Evolutionary conservation across 768 basidiomycete species (phyloP).

Genomic region (Tricholoma matsutake): DNA sequence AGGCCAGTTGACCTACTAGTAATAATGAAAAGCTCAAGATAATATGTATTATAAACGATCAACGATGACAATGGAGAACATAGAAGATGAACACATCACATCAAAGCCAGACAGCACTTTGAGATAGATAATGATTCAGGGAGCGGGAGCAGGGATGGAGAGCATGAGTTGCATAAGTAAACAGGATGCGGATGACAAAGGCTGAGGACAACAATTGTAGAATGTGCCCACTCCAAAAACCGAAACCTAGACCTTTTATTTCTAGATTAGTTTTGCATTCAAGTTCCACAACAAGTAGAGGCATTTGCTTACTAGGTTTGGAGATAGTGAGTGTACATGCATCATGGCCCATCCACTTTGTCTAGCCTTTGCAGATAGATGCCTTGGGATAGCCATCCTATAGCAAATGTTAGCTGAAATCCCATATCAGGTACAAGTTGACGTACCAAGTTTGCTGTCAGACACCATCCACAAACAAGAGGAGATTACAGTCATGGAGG

Average conservation of each 20-base stretch:
- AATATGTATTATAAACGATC: neutral
- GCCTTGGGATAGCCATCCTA: conserved; percentile 3
- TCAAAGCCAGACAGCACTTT: neutral
- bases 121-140: neutral
- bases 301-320: no score
- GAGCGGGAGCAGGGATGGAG: conserved; percentile 1
- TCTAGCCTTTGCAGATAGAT: neutral
- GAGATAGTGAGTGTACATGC: neutral
- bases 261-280: no score
- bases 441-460: neutral
- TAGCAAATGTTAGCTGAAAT: conserved; percentile 6
- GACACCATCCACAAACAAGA: neutral
- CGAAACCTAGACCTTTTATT: no score
- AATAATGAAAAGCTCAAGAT: no score
- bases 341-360: neutral
- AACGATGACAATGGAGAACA: neutral
- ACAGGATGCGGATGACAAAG: no score
- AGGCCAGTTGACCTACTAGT: no score
- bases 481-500: conserved; percentile 1
- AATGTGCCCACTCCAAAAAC: no score
- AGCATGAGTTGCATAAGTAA: conserved; percentile 1
- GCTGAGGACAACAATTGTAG: no score
- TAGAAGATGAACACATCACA: neutral
- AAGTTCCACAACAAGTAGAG: no score
- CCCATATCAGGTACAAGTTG: conserved; percentile 4